phyloP scores from a whole-genome alignment of 176 grass and related monocot genomes.

The Raddia guianensis region DNA sequence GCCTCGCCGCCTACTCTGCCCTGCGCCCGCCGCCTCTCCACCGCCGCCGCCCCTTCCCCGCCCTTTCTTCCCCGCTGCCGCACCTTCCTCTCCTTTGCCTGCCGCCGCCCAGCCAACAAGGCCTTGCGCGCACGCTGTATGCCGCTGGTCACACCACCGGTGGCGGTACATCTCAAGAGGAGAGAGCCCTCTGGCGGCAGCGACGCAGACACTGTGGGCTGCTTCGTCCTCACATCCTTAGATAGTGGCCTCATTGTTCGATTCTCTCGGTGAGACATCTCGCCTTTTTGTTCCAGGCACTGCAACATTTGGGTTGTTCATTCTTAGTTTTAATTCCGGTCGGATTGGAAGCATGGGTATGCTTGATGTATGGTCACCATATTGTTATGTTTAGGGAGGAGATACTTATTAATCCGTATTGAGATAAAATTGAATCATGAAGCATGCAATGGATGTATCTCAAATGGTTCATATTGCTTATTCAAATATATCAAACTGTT shows the following conservation, averaged over 20 bases:
- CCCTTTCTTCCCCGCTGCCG: too few species aligned
- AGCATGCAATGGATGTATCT: neutral
- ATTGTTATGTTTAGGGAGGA: too few species aligned
- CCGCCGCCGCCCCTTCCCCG: too few species aligned
- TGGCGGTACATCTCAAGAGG: constrained; percentile 87
- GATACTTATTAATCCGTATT: too few species aligned
- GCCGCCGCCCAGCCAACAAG: neutral
- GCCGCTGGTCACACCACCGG: neutral
- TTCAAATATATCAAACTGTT: neutral
- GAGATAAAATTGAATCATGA: too few species aligned
- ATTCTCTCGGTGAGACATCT: neutral
- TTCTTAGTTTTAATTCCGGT: neutral
- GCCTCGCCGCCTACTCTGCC: too few species aligned
- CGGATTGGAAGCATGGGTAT: neutral
- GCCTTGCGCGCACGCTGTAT: too few species aligned
- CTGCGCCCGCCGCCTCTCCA: too few species aligned
- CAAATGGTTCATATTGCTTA: too few species aligned
- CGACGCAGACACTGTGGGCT: neutral
- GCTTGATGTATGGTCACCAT: too few species aligned
- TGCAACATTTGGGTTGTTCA: neutral
- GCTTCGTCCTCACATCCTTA: neutral
- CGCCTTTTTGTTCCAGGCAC: neutral
- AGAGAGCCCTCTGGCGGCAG: constrained; percentile 40
- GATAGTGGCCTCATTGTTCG: neutral
- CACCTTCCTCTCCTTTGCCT: too few species aligned